Conservation (phyloP, 257 asterid genomes). For the Cruciata laevipes region DNA sequence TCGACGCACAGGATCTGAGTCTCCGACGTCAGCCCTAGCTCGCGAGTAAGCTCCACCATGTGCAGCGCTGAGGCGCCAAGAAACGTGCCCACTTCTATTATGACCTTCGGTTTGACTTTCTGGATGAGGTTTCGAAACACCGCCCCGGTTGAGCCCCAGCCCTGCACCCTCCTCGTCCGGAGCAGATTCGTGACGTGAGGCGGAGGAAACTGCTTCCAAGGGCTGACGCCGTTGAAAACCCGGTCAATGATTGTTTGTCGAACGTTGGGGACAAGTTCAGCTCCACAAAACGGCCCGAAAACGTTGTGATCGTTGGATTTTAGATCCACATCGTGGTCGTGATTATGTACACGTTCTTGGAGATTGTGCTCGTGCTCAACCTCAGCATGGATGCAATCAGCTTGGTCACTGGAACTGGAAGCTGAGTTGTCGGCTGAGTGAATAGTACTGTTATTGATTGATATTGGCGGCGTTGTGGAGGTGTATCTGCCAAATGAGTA, state of each 20-base stretch:
- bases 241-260: conserved; percentile 33
- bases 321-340: not conserved
- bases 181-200: conserved; percentile 26
- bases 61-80: conserved; percentile 65
- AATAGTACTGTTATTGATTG: not conserved
- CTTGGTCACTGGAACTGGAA: not conserved
- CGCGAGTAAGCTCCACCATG: conserved; percentile 38
- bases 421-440: not conserved
- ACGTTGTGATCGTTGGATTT: conserved; percentile 24
- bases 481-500: conserved; percentile 3
- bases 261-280: conserved; percentile 17
- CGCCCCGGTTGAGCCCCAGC: conserved; percentile 57
- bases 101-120: conserved; percentile 38
- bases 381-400: not conserved
- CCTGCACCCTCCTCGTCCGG: conserved; percentile 29
- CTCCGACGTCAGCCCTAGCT: conserved; percentile 27
- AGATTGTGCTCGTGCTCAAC: not conserved
- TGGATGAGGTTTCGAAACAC: conserved; percentile 52
- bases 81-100: conserved; percentile 60
- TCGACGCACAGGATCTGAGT: conserved; percentile 54
- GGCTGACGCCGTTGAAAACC: conserved; percentile 50
- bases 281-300: conserved; percentile 26
- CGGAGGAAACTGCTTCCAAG: conserved; percentile 56
- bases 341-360: not conserved
- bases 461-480: not conserved